Evolutionary conservation across 2,329 filamentous ascomycete species (phyloP).

Genomic region (Colletotrichum sp.): DNA sequence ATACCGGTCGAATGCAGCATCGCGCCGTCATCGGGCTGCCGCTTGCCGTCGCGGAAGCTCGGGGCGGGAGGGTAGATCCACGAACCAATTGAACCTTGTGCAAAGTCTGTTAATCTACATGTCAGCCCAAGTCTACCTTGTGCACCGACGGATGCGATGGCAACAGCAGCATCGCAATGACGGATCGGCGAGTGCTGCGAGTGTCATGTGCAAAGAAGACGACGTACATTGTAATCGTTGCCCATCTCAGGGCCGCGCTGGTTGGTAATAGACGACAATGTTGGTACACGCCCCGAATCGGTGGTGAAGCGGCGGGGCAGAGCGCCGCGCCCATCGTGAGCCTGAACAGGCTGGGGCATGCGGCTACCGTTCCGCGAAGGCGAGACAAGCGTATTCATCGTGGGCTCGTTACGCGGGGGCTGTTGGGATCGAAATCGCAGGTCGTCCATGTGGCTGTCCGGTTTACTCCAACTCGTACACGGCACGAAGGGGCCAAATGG

Average conservation of each 20-base stretch:
- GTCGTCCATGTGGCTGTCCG: constrained; percentile 66
- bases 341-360: constrained; percentile 56
- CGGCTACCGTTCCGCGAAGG: constrained; percentile 73
- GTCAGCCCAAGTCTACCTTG: constrained; percentile 6
- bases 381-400: constrained; percentile 76
- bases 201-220: background rate
- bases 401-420: constrained; percentile 76
- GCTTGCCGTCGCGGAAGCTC: background rate
- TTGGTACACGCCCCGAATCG: constrained; percentile 83
- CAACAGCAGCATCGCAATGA: background rate
- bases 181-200: background rate
- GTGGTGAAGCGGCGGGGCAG: constrained; percentile 94
- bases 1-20: background rate
- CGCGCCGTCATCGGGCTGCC: background rate
- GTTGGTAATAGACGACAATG: constrained; percentile 66
- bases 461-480: constrained; percentile 50
- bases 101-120: constrained; percentile 54
- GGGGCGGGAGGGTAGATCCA: constrained; percentile 18
- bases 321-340: constrained; percentile 74
- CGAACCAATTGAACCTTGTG: constrained; percentile 81
- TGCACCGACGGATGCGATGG: background rate
- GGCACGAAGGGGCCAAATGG: constrained; percentile 31
- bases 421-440: constrained; percentile 78
- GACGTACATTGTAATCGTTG: constrained; percentile 53
- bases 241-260: constrained; percentile 50